A percentile compares a stretch with the other conserved stretches of the same genome.
These are phyloP conservation scores for Fomitopsis schrenkii DNA, from an alignment of 1,284 basidiomycete genomes.

Conservation along the genomic window DNA sequence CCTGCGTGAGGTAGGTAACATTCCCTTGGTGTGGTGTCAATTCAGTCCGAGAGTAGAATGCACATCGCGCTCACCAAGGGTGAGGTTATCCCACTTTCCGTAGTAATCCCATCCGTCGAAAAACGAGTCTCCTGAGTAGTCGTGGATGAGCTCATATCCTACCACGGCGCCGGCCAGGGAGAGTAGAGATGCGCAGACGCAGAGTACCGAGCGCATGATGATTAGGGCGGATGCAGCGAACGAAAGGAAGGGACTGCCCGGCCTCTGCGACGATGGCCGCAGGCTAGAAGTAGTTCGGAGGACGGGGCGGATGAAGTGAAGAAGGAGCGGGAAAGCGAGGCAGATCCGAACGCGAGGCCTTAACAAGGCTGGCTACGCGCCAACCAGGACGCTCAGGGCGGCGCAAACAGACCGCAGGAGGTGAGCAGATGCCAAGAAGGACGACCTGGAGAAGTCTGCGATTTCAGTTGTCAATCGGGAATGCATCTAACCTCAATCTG, in stretches of 20 bases:
- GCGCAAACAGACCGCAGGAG: neutral
- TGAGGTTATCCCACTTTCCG: constrained; percentile 56
- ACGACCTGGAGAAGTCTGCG: neutral
- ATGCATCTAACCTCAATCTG: neutral
- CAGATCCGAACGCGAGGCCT: neutral
- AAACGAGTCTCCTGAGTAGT: constrained; percentile 50
- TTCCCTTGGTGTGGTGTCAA: constrained; percentile 34
- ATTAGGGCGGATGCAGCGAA: neutral
- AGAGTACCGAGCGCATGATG: neutral
- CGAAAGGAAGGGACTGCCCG: neutral
- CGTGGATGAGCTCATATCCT: constrained; percentile 39
- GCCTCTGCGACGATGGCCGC: neutral
- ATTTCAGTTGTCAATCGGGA: neutral
- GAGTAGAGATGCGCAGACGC: constrained; percentile 8
- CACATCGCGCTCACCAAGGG: constrained; percentile 43
- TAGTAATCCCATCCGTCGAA: constrained; percentile 61
- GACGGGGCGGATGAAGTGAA: neutral
- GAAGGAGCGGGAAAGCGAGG: neutral
- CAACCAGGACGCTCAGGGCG: neutral
- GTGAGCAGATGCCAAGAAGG: constrained; percentile 5
- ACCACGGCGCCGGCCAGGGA: constrained; percentile 7
- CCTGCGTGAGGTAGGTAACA: constrained; percentile 45
- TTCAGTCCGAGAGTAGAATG: constrained; percentile 4
- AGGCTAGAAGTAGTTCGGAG: neutral
- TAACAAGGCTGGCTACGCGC: neutral